Evolutionary conservation across 2,329 filamentous ascomycete genomes (phyloP), one percentile per base, ranked within the genome.

Genomic region (Dothideomycetes sp.): DNA sequence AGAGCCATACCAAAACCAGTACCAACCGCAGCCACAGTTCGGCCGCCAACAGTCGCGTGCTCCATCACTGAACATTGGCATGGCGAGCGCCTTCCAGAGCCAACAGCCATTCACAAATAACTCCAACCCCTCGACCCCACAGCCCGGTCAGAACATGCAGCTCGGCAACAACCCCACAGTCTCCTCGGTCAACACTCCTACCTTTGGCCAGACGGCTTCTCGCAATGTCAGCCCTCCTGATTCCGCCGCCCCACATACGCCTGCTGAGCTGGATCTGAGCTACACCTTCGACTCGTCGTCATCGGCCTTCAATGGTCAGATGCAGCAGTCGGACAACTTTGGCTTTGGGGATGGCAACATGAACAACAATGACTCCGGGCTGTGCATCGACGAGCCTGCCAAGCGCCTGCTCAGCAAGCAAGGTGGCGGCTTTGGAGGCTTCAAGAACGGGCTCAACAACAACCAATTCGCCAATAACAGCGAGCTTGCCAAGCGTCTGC

Each of bases 151-250:
- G 44, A 62, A 61, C 40, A 86, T 89, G 53, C 79, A 79, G 36
- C 78, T 94, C 49, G 82, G 87, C 57, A 86, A 94, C 59, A 95
- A 95, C 59, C 89, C 89, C 12, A 95, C 88, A 1, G 89, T 96
- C 14, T 98, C 91, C 3, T 95, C 88, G 3, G 89, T 95, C 40
- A 96, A 95, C 60, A 96, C 89, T 0, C 89, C 89, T 1, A 94
- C 88, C 0, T 72, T 96, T 42, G 83, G 82, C 44, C 81, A 87
- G 48, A 80, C 84, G 24, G 68, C 72, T 41, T 72, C 76, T 31
- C 73, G 77, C 64, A 60, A 68, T 61, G 49, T 70, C 66, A 62
- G 72, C 45, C 77, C 78, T 17, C 74, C 77, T 40, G 75, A 81
- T 59, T 79, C 78, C 4, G 83, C 79, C 32, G 70, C 75, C 37